Base-by-base conservation (phyloP, 2,329 filamentous ascomycete genomes). In the Geosmithia morbida region DNA sequence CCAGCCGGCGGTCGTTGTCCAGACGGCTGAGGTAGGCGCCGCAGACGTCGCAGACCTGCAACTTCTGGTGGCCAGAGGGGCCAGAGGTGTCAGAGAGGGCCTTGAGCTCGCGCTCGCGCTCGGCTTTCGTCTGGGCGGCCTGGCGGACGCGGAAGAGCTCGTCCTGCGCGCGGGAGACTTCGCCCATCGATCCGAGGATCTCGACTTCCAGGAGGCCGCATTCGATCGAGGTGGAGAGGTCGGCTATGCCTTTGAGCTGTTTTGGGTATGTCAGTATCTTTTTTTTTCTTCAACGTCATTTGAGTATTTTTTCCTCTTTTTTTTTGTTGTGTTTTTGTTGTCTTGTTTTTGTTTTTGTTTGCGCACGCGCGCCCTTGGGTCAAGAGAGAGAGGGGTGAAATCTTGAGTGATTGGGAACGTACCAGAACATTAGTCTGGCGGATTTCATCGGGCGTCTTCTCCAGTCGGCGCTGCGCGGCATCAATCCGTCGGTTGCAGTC, bases 371-470 rank as follows among this genome's bases (percentile, higher is more conserved):
- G 22, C 4, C 8, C 8, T 8, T 26, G 22, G 8, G 22, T 26
- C 8, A 26, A 26, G 8, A 43, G 46, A 30, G 40, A 10, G 14
- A 14, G n/a, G 1, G n/a, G n/a, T n/a, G n/a, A n/a, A n/a, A n/a
- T n/a, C n/a, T n/a, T n/a, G n/a, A n/a, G n/a, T n/a, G n/a, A n/a
- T n/a, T n/a, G n/a, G n/a, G 1, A 10, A 49, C 57, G 48, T 62
- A 83, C 79, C 55, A 97, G 67, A 44, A 83, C 79, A 60, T 95
- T 97, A 2, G 92, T 97, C 70, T 97, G 89, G 22, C 87, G 74
- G 55, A 98, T 96, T 70, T 98, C 92, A 60, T 98, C 92, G 8
- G 90, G 89, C 1, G 92, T 97, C 75, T 97, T 98, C 67, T 98
- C 92, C 49, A 98, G 68, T 46, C 90, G 74, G 46, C 88, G 76